Evolutionary conservation across 768 basidiomycete genomes (phyloP), one percentile per base, ranked within the genome.

Genomic region (Pholiota molesta): DNA sequence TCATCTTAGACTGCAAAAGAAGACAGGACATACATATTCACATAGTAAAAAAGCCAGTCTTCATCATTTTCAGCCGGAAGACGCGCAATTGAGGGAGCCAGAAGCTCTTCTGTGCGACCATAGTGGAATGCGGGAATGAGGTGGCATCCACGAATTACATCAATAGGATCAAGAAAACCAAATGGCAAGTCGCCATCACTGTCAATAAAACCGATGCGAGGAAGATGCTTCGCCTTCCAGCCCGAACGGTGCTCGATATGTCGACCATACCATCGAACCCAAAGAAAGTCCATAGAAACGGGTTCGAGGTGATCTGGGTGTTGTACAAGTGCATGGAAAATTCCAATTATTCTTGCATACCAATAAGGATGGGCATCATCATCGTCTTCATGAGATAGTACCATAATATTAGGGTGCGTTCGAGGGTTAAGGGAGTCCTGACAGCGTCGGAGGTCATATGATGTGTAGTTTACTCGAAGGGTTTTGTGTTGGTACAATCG

Each of bases 141-240:
- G 62, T 85, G 82, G 1, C 66, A 69, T 0, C 69, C 77, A 0
- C 76, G 68, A 33, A 85, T 66, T 4, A 86, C 73, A 0, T 69
- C 63, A 0, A 61, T 59, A 0, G 83, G 84, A 64, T 85, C 74
- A 0, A 85, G 28, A 52, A 86, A 86, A 0, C 82, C 76, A 64
- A 83, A 85, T 4, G 78, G 51, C 14, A 55, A 45, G 47, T 65
- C 55, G 1, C 73, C 61, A 7, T 17, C 21, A 35, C 6, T 33
- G 10, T 49, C 14, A 35, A 82, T 57, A 59, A 80, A 85, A 2
- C 71, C 71, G 33, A 82, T 31, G 13, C 57, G 64, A 29, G 65
- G 68, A 1, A 72, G 37, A 0, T 59, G 60, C 14, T 44, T 37
- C 11, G 66, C 44, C 39, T 39, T 53, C 62, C 63, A 69, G 5